A percentile compares a stretch with the other conserved stretches of the same genome.
Conservation (phyloP, 2,329 filamentous ascomycete genomes). For the Aspergillus fumigatiaffinis region DNA sequence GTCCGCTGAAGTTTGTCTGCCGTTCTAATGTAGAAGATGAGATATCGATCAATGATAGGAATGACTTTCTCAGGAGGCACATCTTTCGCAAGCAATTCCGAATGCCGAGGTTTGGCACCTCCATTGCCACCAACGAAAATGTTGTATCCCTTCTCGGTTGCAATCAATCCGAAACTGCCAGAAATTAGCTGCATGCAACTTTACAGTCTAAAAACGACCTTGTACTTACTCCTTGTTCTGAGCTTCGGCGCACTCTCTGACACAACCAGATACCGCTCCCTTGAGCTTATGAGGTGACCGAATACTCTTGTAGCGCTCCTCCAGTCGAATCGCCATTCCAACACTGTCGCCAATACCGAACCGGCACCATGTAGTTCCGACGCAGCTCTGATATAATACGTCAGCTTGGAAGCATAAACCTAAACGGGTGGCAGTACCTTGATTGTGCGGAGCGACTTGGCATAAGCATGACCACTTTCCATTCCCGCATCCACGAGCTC, state of each 20-base stretch:
- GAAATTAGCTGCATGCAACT: slow-evolving; percentile 7
- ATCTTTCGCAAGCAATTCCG: slow-evolving; percentile 80
- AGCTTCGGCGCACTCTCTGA: slow-evolving; percentile 88
- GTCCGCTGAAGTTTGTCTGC: slow-evolving; percentile 87
- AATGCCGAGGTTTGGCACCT: slow-evolving; percentile 77
- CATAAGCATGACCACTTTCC: slow-evolving; percentile 88
- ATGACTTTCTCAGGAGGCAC: slow-evolving; percentile 78
- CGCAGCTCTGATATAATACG: slow-evolving; percentile 59
- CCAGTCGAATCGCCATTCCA: slow-evolving; percentile 80
- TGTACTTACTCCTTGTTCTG: slow-evolving; percentile 76
- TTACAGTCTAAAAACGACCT: background rate
- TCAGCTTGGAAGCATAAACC: slow-evolving; percentile 1
- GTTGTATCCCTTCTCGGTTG: slow-evolving; percentile 90
- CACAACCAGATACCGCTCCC: slow-evolving; percentile 82
- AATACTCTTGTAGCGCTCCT: slow-evolving; percentile 89
- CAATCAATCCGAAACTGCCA: slow-evolving; percentile 76
- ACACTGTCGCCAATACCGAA: slow-evolving; percentile 88
- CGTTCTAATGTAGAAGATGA: slow-evolving; percentile 91
- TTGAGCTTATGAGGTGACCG: slow-evolving; percentile 89
- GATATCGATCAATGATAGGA: slow-evolving; percentile 79
- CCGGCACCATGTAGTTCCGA: slow-evolving; percentile 86
- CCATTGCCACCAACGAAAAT: slow-evolving; percentile 88
- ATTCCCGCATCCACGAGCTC: slow-evolving; percentile 77
- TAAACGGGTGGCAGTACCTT: slow-evolving; percentile 48
- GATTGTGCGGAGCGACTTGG: slow-evolving; percentile 81